Percentiles rank a stretch among this genome's conserved stretches.
phyloP scores from a whole-genome alignment of 192 early-diverging fungal species.

The Coemansia sp. region DNA sequence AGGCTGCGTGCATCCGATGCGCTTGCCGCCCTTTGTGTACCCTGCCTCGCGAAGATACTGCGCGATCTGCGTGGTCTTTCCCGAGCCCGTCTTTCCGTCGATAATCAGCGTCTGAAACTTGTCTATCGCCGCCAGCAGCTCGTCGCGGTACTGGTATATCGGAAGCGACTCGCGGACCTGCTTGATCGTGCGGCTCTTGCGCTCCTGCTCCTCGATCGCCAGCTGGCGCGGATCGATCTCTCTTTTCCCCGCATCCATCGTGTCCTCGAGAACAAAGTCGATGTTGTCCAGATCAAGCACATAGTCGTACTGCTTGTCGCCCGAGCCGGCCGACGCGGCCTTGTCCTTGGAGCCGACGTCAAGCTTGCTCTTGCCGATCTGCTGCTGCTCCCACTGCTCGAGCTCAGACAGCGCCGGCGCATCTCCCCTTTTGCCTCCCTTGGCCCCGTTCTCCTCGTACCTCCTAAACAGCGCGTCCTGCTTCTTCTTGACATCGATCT shows the following conservation, averaged over 20 bases:
- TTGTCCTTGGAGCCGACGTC: conserved; percentile 57
- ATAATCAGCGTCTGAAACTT: conserved; percentile 87
- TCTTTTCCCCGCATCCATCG: conserved; percentile 57
- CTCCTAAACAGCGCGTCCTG: conserved; percentile 81
- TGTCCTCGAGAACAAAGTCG: conserved; percentile 81
- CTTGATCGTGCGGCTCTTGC: conserved; percentile 57
- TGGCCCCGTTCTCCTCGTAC: conserved; percentile 72
- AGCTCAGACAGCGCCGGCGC: conserved; percentile 61
- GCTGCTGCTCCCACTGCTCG: conserved; percentile 89
- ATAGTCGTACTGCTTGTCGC: conserved; percentile 76
- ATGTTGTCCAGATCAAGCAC: conserved; percentile 91
- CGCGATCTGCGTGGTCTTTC: conserved; percentile 98
- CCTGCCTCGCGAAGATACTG: conserved; percentile 97
- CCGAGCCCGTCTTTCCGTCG: conserved; percentile 96
- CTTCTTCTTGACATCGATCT: conserved; percentile 93
- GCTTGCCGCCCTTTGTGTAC: conserved; percentile 81
- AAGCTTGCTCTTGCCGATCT: conserved; percentile 63
- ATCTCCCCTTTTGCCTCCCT: conserved; percentile 47
- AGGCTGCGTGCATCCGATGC: conserved; percentile 96
- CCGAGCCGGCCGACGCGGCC: conserved; percentile 50
- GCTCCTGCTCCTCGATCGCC: conserved; percentile 63
- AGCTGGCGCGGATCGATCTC: conserved; percentile 55
- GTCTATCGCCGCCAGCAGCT: conserved; percentile 79
- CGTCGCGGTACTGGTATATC: conserved; percentile 82
- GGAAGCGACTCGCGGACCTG: conserved; percentile 73